Conservation (phyloP, 2,329 filamentous ascomycete genomes). For the Ampelomyces quisqualis region DNA sequence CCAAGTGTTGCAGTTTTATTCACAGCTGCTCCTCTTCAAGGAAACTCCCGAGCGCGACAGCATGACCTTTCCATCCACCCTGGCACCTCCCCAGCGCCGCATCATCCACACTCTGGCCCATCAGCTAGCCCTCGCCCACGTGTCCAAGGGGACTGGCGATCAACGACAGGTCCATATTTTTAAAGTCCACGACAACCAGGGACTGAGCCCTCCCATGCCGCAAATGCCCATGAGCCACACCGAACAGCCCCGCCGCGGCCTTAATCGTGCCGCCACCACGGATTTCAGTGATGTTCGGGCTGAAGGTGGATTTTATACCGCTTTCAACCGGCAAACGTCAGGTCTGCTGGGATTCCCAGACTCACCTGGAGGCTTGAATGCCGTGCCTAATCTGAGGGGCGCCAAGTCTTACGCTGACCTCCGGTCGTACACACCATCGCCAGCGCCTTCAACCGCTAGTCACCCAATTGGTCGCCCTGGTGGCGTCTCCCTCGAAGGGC, state of each 20-base stretch:
- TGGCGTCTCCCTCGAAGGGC: conserved; percentile 49
- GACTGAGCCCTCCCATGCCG: conserved; percentile 63
- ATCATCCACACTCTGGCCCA: conserved; percentile 93
- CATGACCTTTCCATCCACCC: conserved; percentile 77
- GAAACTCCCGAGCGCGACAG: conserved; percentile 75
- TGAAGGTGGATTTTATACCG: conserved; percentile 71
- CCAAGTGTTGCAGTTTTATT: conserved; percentile 82
- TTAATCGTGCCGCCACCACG: conserved; percentile 94
- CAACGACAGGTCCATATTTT: conserved; percentile 89
- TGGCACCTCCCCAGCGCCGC: conserved; percentile 80
- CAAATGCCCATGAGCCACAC: conserved; percentile 64
- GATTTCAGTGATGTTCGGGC: conserved; percentile 86
- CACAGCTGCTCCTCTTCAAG: conserved; percentile 85
- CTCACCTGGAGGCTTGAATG: conserved; percentile 66
- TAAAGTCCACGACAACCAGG: conserved; percentile 62
- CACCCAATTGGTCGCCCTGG: conserved; percentile 70
- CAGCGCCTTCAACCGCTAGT: conserved; percentile 84
- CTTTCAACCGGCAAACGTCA: conserved; percentile 76
- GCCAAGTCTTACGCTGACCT: conserved; percentile 97
- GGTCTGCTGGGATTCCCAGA: conserved; percentile 79
- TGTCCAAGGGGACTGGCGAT: conserved; percentile 84
- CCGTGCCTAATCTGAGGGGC: conserved; percentile 78
- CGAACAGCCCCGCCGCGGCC: conserved; percentile 76
- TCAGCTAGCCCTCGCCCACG: conserved; percentile 88
- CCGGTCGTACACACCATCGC: conserved; percentile 91